Base-by-base conservation (phyloP, 2,329 filamentous ascomycete genomes). In the Claviceps quebecensis region DNA sequence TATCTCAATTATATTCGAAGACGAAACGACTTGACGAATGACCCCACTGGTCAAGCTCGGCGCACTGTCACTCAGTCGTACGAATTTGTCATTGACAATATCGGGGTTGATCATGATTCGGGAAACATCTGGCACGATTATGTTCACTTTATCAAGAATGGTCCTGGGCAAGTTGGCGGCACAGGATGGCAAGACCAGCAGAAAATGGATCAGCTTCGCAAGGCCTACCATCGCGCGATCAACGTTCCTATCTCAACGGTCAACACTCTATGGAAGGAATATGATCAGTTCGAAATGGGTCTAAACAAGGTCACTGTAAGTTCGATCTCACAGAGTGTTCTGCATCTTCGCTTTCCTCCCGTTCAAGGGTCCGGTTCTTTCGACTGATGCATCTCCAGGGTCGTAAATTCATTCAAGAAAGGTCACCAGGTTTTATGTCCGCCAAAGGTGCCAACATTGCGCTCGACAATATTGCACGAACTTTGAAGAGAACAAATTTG, bases 1-100 rank as follows among this genome's bases (percentile, higher is more conserved):
- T 98, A 98, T 65, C 80, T 98, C 55, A 89, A 96, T 67, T 96
- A 97, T 65, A 87, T 97, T 56, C 87, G 93, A 50, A 85, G 93
- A 47, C 80, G 87, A 56, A 93, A 96, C 66, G 91, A 95, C 57
- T 72, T 97, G 53, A 72, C 63, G 50, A 88, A 85, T 60, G 93
- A 97, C 63, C 73, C 83, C 1, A 80, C 78, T 39, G 87, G 87
- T 19, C 74, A 82, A 57, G 86, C 88, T 47, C 86, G 93, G 54
- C 78, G 81, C 56, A 86, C 84, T 7, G 84, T 98, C 52, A 84
- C 82, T 19, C 83, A 88, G 56, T 87, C 89, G 2, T 98, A 96
- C 67, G 89, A 97, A 56, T 89, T 95, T 62, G 90, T 95, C 6
- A 80, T 98, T 45, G 80, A 87, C 58, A 86, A 87, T 58, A 84